Evolutionary conservation across 2,329 filamentous ascomycete genomes (phyloP), one percentile per base, ranked within the genome.

Genomic region (Lanzia echinophila): DNA sequence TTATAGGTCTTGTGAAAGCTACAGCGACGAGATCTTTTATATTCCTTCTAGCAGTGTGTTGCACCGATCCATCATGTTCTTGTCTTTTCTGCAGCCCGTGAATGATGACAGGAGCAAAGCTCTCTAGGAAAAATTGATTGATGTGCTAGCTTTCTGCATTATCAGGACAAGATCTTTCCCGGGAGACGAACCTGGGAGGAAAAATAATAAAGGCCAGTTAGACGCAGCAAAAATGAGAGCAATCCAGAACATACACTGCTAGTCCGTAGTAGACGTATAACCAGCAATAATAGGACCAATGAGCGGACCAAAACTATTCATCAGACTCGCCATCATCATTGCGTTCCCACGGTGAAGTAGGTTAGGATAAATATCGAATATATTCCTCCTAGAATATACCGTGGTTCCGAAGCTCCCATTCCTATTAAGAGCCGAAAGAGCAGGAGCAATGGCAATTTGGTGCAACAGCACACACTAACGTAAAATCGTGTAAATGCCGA

Each of bases 281-380:
- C 47, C 47, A 2, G 34, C 32, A 11, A 50, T 50, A 4, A 41
- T 50, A 12, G 34, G 47, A n/a, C 47, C 34, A 39, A 41, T 17
- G 13, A 24, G 33, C n/a, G 34, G 47, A 41, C 47, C 34, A 31
- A 50, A 39, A 17, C n/a, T 50, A 31, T 33, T 50, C 34, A 50
- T 41, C 6, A 50, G 11, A 17, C 32, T 24, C n/a, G 24, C 24
- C n/a, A 41, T 20, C 24, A 38, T 41, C 20, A 41, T 22, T n/a
- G 47, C 34, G 11, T 19, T 50, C 5, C 47, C 47, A 41, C 47
- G 47, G 15, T 38, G 33, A 17, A 36, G 33, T 15, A 38, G 19
- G 19, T 50, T 31, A 10, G 32, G 47, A n/a, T 39, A 50, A 24
- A 50, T 50, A 15, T 41, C 15, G 47, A 50, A 17, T 28, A 50